Evolutionary conservation across 805 yeast species (phyloP).

Genomic region (Yarrowia sp.): DNA sequence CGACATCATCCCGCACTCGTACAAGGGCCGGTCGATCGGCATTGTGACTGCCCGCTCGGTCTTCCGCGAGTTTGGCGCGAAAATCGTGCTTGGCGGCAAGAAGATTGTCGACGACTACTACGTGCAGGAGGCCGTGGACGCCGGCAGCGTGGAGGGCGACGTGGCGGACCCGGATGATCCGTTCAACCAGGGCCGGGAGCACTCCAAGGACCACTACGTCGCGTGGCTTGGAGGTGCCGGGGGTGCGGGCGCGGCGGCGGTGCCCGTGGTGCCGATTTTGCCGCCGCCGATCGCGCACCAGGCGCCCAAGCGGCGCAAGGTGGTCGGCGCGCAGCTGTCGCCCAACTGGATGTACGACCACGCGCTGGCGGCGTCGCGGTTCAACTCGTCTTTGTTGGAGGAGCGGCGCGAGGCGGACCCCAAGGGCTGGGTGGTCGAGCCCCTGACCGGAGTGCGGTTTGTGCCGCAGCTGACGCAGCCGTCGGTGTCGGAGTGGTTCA

Average conservation of each 20-base stretch:
- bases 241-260: slow-evolving; percentile 38
- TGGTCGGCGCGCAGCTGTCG: slow-evolving; percentile 29
- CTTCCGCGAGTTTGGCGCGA: slow-evolving; percentile 89
- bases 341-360: slow-evolving; percentile 81
- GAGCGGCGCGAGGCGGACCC: slow-evolving; percentile 50
- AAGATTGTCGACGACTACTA: slow-evolving; percentile 86
- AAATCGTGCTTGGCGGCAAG: slow-evolving; percentile 73
- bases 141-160: slow-evolving; percentile 70
- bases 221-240: slow-evolving; percentile 52
- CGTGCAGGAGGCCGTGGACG: slow-evolving; percentile 53
- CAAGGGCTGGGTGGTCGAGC: slow-evolving; percentile 48
- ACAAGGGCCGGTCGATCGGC: slow-evolving; percentile 85
- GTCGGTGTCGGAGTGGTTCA: slow-evolving; percentile 40
- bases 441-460: slow-evolving; percentile 45
- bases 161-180: slow-evolving; percentile 64
- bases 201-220: slow-evolving; percentile 51
- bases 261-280: slow-evolving; percentile 23
- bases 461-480: slow-evolving; percentile 79
- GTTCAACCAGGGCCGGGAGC: slow-evolving; percentile 44
- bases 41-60: slow-evolving; percentile 87
- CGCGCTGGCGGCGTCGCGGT: slow-evolving; percentile 71
- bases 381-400: slow-evolving; percentile 59
- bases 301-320: slow-evolving; percentile 7
- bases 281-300: slow-evolving; percentile 36
- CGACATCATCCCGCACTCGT: slow-evolving; percentile 81